Percentiles rank a stretch among this genome's conserved stretches.
Evolutionary conservation across 1,139 yeast genomes (phyloP).

Genomic region (Zhuliangozyma blackwelliae): DNA sequence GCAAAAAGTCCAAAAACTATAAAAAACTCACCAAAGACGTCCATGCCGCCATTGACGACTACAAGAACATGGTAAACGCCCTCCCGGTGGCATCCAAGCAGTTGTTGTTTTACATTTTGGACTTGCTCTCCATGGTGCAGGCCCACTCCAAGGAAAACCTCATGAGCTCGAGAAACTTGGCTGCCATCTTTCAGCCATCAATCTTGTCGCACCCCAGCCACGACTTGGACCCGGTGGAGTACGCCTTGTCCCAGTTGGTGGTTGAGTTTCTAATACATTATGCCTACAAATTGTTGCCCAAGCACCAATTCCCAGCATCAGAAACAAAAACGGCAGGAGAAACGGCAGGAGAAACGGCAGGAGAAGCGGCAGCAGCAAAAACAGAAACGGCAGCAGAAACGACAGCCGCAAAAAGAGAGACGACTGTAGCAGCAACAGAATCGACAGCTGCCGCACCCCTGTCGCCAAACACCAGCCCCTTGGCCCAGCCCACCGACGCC

Average conservation of each 20-base stretch:
- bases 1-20: slow-evolving; percentile 30
- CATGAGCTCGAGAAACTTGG: slow-evolving; percentile 90
- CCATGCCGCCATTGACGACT: slow-evolving; percentile 64
- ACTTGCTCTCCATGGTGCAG: slow-evolving; percentile 81
- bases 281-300: slow-evolving; percentile 70
- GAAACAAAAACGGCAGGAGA: slow-evolving; percentile 4
- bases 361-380: too few relatives aligned
- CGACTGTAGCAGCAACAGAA: too few relatives aligned
- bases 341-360: too few relatives aligned
- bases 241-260: slow-evolving; percentile 80
- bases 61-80: slow-evolving; percentile 60
- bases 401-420: too few relatives aligned
- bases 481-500: slow-evolving; percentile 2
- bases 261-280: slow-evolving; percentile 88
- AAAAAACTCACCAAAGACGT: slow-evolving; percentile 54
- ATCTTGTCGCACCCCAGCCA: slow-evolving; percentile 88
- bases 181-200: slow-evolving; percentile 96
- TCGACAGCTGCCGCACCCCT: too few relatives aligned
- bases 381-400: too few relatives aligned
- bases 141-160: slow-evolving; percentile 72
- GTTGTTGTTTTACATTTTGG: slow-evolving; percentile 81
- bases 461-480: neutral
- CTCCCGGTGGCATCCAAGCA: slow-evolving; percentile 75
- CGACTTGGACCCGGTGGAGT: slow-evolving; percentile 88
- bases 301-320: too few relatives aligned